Conservation (phyloP, 179 eudicot species). For the Sideroxylon spinosum region DNA sequence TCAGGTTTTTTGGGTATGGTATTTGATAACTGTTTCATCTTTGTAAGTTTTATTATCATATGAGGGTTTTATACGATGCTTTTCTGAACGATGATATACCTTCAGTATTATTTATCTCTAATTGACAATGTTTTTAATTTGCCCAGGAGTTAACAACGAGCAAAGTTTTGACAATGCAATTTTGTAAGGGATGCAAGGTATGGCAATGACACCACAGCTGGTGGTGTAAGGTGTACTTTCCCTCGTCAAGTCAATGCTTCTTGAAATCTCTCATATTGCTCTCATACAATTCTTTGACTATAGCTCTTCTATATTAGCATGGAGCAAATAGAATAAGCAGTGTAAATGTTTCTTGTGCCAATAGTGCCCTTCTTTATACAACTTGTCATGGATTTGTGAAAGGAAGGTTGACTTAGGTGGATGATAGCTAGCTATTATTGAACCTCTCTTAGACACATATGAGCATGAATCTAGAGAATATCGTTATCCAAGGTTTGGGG, state of each 20-base stretch:
- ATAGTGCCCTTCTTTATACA: conserved; percentile 7
- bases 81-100: background rate
- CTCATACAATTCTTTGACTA: background rate
- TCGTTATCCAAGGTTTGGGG: background rate
- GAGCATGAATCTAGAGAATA: background rate
- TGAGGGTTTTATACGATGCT: conserved; percentile 4
- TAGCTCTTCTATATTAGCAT: background rate
- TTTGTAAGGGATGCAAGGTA: conserved; percentile 79
- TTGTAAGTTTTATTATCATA: background rate
- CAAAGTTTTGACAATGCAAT: conserved; percentile 85
- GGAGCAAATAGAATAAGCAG: background rate
- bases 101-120: conserved; percentile 14
- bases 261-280: conserved; percentile 7
- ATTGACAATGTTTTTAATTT: conserved; percentile 21
- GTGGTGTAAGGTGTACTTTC: background rate
- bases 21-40: conserved; percentile 7
- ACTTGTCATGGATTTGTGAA: background rate
- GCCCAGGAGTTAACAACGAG: conserved; percentile 68
- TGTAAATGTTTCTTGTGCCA: background rate
- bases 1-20: conserved; percentile 64
- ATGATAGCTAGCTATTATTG: background rate
- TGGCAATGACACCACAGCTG: conserved; percentile 11
- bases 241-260: background rate
- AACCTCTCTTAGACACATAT: background rate
- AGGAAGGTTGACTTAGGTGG: background rate